phyloP scores from a whole-genome alignment of 176 grass and related monocot genomes.

The Hyparrhenia diplandra region DNA sequence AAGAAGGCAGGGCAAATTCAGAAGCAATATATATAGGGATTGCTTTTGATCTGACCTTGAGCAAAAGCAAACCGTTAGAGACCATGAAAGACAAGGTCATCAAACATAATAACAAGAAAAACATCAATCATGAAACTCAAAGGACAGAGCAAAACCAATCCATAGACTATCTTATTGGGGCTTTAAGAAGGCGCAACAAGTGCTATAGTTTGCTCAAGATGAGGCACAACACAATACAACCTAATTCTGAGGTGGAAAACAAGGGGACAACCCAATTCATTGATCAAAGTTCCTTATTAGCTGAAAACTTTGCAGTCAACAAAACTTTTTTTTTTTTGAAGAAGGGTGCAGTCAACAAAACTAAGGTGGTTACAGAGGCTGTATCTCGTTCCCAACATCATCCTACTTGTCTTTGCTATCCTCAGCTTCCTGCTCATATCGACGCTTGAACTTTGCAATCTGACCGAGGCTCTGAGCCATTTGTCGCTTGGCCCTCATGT shows the following conservation, averaged over 20 bases:
- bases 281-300: neutral
- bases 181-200: neutral
- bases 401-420: neutral
- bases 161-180: neutral
- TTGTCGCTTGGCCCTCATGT: constrained; percentile 55
- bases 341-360: neutral
- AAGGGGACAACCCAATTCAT: neutral
- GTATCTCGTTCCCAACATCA: neutral
- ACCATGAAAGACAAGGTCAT: no score
- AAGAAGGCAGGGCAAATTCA: no score
- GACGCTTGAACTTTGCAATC: constrained; percentile 9
- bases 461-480: constrained; percentile 49
- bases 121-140: neutral
- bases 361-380: neutral
- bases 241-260: neutral
- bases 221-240: neutral
- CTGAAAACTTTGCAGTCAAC: neutral
- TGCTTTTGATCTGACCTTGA: no score
- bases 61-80: no score
- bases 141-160: neutral
- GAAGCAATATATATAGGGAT: no score
- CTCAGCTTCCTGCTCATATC: neutral
- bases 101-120: no score
- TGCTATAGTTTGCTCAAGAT: neutral
- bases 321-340: no score